Conservation (phyloP, 306 rosid genomes). For the Sphenostylis stenocarpa region DNA sequence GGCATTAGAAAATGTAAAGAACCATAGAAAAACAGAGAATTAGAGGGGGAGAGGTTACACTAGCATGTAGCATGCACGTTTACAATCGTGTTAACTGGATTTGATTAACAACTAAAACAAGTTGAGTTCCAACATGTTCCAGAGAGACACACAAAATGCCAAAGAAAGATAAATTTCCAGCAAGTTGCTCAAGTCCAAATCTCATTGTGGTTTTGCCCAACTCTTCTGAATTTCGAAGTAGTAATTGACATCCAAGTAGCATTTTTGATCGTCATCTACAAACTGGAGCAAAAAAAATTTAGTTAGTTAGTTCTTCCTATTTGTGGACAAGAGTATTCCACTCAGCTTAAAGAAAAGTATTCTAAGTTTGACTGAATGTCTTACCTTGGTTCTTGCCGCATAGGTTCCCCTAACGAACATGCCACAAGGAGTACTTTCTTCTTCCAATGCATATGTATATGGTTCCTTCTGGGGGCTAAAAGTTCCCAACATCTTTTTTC, state of each 20-base stretch:
- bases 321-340: neutral
- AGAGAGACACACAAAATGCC: conserved; percentile 36
- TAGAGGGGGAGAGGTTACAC: neutral
- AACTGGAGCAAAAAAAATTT: conserved; percentile 47
- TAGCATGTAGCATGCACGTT: conserved; percentile 25
- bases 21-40: neutral
- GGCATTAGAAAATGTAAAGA: neutral
- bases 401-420: conserved; percentile 74
- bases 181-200: neutral
- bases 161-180: conserved; percentile 12
- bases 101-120: conserved; percentile 9
- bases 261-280: conserved; percentile 79
- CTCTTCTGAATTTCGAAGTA: conserved; percentile 77
- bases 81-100: neutral
- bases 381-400: conserved; percentile 69
- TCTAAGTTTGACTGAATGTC: neutral
- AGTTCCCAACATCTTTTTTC: conserved; percentile 80
- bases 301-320: neutral
- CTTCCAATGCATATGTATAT: conserved; percentile 56
- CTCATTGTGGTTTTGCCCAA: conserved; percentile 52
- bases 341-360: neutral
- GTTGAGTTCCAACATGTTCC: conserved; percentile 28
- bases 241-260: conserved; percentile 71
- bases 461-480: conserved; percentile 68
- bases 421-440: conserved; percentile 73